Evolutionary conservation across 2,329 filamentous ascomycete species (phyloP), one percentile per base, ranked within the genome.

Genomic region (Cercospora sp.): DNA sequence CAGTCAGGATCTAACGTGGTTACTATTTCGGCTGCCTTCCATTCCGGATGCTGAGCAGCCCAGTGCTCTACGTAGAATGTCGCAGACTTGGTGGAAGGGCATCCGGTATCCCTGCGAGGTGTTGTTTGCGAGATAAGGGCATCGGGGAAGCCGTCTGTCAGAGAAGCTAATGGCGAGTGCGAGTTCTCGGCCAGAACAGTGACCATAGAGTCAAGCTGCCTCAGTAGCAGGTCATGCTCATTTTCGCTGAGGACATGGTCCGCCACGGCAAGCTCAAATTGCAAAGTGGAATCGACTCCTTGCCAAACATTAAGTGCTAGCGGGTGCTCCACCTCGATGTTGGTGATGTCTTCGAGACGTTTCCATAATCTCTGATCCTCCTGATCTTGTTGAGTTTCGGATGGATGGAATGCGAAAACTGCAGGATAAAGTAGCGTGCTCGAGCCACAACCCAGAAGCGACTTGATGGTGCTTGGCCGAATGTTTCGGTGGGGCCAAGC

Each of bases 381-480:
- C 12, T 61, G 39, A 16, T 33, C 48, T 8, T 45, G 59, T n/a
- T 18, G 6, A 12, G 28, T 18, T 13, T 23, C 60, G 28, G 48
- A 51, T 39, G 65, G 67, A 62, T 69, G 67, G 28, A 69, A 69
- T 5, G 67, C 67, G n/a, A 69, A 69, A 18, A 69, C 60, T n/a
- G 67, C 65, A 13, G 67, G 67, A 30, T 67, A 69, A 5, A 67
- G 61, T 26, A 67, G 62, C 7, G 67, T 65, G 3, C 33, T 42
- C 3, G 61, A 7, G 4, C 51, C 57, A 13, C 58, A 55, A 7
- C 63, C 62, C 12, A 69, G n/a, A 6, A 69, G 31, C 3, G 60
- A 28, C 26, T 58, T 64, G 57, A 69, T 65, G 3, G 67, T 69
- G 23, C 65, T 65, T 12, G 67, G 67, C 18, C 67, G 64, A 55